These are phyloP conservation scores for Euphorbia tirucalli DNA, from an alignment of 345 rosid species.

Conservation along the genomic window DNA sequence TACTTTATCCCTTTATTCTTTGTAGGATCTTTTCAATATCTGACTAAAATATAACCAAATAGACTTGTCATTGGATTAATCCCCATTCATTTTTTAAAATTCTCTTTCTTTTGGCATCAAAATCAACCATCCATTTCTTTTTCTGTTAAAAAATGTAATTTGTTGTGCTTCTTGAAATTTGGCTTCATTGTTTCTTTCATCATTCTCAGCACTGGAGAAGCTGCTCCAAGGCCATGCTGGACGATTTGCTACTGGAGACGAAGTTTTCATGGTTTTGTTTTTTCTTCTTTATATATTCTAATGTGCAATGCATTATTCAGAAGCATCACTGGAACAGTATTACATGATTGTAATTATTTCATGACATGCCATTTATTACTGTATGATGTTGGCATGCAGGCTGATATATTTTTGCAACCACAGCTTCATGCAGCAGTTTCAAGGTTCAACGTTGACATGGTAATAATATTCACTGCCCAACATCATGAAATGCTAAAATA, in stretches of 20 bases:
- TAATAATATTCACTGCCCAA: slow-evolving; percentile 25
- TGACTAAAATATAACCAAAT: background rate
- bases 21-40: background rate
- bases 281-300: slow-evolving; percentile 6
- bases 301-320: background rate
- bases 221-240: slow-evolving; percentile 60
- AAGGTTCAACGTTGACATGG: slow-evolving; percentile 68
- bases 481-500: background rate
- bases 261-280: slow-evolving; percentile 57
- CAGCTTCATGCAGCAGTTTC: slow-evolving; percentile 51
- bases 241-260: slow-evolving; percentile 71
- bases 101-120: background rate
- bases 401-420: slow-evolving; percentile 77
- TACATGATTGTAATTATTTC: background rate
- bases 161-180: background rate
- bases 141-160: background rate
- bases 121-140: background rate
- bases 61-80: background rate
- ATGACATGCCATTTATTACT: background rate
- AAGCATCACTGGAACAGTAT: background rate
- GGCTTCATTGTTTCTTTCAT: slow-evolving; percentile 4
- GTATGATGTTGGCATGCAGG: slow-evolving; percentile 45
- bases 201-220: slow-evolving; percentile 65
- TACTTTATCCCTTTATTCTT: background rate
- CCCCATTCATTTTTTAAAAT: background rate